These are phyloP conservation scores for Cystobasidium sp. DNA, from an alignment of 1,284 basidiomycete genomes.

Conservation along the genomic window DNA sequence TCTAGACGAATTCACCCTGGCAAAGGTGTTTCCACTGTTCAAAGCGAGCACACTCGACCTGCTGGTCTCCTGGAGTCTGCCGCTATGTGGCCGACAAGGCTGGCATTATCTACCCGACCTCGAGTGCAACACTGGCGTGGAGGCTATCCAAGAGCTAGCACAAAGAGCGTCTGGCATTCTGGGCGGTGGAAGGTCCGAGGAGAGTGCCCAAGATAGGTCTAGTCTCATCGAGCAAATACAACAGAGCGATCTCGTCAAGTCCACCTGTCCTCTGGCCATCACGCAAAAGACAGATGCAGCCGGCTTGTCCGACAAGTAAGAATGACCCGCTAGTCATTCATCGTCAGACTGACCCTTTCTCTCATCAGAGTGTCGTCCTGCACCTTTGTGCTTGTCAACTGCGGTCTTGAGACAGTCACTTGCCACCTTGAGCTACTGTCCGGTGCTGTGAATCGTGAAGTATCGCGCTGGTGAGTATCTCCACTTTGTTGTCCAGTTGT, in stretches of 20 bases:
- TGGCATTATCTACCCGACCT: slow-evolving; percentile 66
- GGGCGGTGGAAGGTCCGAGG: slow-evolving; percentile 79
- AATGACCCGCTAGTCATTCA: not conserved
- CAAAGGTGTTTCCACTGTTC: slow-evolving; percentile 75
- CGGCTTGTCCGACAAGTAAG: not conserved
- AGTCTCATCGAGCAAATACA: slow-evolving; percentile 70
- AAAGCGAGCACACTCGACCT: slow-evolving; percentile 73
- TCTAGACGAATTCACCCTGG: slow-evolving; percentile 64
- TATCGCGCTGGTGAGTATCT: too few relatives aligned
- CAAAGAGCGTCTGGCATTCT: slow-evolving; percentile 69
- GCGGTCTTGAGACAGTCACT: slow-evolving; percentile 1
- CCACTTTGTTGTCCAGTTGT: too few relatives aligned
- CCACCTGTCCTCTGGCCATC: slow-evolving; percentile 68
- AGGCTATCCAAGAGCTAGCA: slow-evolving; percentile 63
- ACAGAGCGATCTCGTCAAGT: slow-evolving; percentile 73
- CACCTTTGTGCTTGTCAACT: slow-evolving; percentile 4
- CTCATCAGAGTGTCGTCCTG: not conserved
- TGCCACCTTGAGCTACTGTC: slow-evolving; percentile 4
- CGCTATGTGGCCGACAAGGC: slow-evolving; percentile 66
- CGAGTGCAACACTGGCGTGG: slow-evolving; percentile 68
- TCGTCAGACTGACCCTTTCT: not conserved
- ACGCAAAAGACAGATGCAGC: too few relatives aligned
- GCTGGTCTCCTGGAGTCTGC: slow-evolving; percentile 72
- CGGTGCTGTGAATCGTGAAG: too few relatives aligned
- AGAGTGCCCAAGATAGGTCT: slow-evolving; percentile 74